Evolutionary conservation across 345 rosid genomes (phyloP), one percentile per base, ranked within the genome.

Genomic region (Gossypium herbaceum): DNA sequence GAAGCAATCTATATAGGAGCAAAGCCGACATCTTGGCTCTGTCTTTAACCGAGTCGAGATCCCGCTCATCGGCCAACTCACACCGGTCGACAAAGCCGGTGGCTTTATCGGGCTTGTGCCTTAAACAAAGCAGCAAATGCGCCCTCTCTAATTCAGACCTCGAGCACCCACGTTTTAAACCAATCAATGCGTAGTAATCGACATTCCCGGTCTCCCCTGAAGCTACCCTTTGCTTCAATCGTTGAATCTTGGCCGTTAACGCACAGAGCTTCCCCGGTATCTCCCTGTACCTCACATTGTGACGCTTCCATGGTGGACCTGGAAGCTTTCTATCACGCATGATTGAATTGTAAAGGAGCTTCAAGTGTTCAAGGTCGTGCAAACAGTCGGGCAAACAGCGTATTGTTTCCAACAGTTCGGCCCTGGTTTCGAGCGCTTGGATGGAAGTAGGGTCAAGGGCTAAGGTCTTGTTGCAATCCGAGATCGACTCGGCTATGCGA

Each of bases 251-350:
- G 10, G 86, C 77, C 2, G 97, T 83, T 69, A 95, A 82, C 0
- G 90, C 88, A 27, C 95, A 91, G 22, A 95, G 75, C 57, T 81
- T 91, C 67, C 94, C 98, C 0, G 99, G 98, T 65, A 95, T 91
- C 44, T 95, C 99, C 29, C 94, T 81, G 88, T 92, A 95, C 34
- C 87, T 83, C 13, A 93, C 96, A 10, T 89, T 80, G 78, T 91
- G 97, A 9, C 88, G 84, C 82, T 95, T 95, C 99, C 99, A 95
- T 12, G 83, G 88, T 17, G 99, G 99, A 44, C 99, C 99, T 0
- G 96, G 99, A 9, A 95, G 96, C 78, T 91, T 93, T 78, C 97
- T 75, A 13, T 92, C 95, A 0, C 99, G 88, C 66, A 93, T 71
- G 76, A 95, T 90, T 8, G 99, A 85, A 81, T 95, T 95, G 84